Percentiles rank a stretch among this genome's conserved stretches.
These are phyloP conservation scores for Phyllosticta citriasiana DNA, from an alignment of 2,329 filamentous ascomycete species.

Conservation along the genomic window DNA sequence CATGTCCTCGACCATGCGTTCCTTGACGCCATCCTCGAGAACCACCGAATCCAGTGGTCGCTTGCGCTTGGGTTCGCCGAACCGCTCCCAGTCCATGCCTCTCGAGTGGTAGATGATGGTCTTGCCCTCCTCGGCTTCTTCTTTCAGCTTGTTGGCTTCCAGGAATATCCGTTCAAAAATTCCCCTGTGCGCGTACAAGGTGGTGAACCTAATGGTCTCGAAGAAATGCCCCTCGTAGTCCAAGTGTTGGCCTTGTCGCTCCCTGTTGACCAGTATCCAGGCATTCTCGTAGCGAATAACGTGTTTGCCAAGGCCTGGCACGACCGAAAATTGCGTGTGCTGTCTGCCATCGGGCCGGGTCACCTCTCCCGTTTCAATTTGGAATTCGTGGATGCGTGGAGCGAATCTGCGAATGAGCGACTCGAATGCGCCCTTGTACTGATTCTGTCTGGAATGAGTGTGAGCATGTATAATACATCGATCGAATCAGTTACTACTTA, in stretches of 20 bases:
- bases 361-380: slow-evolving; percentile 54
- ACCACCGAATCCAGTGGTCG: slow-evolving; percentile 81
- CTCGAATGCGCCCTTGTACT: slow-evolving; percentile 35
- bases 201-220: slow-evolving; percentile 87
- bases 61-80: slow-evolving; percentile 79
- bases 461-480: neutral
- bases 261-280: slow-evolving; percentile 76
- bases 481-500: neutral
- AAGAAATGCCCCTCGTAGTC: slow-evolving; percentile 79
- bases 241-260: slow-evolving; percentile 67
- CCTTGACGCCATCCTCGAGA: slow-evolving; percentile 72
- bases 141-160: slow-evolving; percentile 74
- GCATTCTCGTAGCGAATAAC: slow-evolving; percentile 78
- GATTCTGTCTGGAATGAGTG: slow-evolving; percentile 18
- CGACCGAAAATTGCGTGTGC: slow-evolving; percentile 73
- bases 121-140: slow-evolving; percentile 77
- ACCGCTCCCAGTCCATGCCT: slow-evolving; percentile 72
- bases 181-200: slow-evolving; percentile 78
- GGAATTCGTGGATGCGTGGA: slow-evolving; percentile 52
- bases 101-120: slow-evolving; percentile 76
- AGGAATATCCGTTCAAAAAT: slow-evolving; percentile 84
- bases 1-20: slow-evolving; percentile 69
- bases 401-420: slow-evolving; percentile 48
- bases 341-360: slow-evolving; percentile 57
- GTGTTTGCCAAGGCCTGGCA: slow-evolving; percentile 84